Conservation (phyloP, 495 filamentous ascomycete genomes). For the Annulohypoxylon bovei region DNA sequence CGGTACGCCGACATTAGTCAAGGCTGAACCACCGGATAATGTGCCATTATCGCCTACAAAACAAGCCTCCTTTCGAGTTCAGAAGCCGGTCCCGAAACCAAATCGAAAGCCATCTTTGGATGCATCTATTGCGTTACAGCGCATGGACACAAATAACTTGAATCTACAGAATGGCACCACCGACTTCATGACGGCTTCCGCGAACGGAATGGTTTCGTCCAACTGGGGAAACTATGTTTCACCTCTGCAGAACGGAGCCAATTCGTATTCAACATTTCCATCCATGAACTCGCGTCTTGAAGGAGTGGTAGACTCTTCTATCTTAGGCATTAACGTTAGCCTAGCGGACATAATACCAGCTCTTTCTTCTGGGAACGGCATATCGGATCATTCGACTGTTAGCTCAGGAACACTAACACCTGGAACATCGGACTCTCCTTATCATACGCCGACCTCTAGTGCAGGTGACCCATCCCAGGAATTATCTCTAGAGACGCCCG, state of each 20-base stretch:
- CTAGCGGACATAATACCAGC: slow-evolving; percentile 5
- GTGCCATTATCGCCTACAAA: slow-evolving; percentile 48
- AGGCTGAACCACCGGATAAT: slow-evolving; percentile 43
- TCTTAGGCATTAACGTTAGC: slow-evolving; percentile 7
- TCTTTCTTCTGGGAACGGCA: slow-evolving; percentile 24
- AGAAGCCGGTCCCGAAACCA: slow-evolving; percentile 48
- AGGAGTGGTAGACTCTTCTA: slow-evolving; percentile 1
- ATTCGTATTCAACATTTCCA: slow-evolving; percentile 12
- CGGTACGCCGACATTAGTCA: slow-evolving; percentile 32
- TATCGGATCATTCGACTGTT: slow-evolving; percentile 27
- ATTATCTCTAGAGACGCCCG: background rate
- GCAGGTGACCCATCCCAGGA: slow-evolving; percentile 27
- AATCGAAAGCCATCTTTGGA: slow-evolving; percentile 59
- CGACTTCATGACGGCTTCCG: background rate
- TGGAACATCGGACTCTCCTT: slow-evolving; percentile 28
- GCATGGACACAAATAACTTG: slow-evolving; percentile 57
- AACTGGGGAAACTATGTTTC: slow-evolving; percentile 12
- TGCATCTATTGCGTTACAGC: slow-evolving; percentile 49
- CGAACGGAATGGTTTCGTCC: background rate
- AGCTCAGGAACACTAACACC: slow-evolving; percentile 26
- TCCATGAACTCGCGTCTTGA: slow-evolving; percentile 11
- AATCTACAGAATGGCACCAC: slow-evolving; percentile 45
- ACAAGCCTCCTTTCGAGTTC: slow-evolving; percentile 53
- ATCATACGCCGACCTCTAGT: slow-evolving; percentile 37
- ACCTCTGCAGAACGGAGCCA: slow-evolving; percentile 13